Evolutionary conservation across 345 rosid genomes (phyloP), one percentile per base, ranked within the genome.

Genomic region (Hevea brasiliensis): DNA sequence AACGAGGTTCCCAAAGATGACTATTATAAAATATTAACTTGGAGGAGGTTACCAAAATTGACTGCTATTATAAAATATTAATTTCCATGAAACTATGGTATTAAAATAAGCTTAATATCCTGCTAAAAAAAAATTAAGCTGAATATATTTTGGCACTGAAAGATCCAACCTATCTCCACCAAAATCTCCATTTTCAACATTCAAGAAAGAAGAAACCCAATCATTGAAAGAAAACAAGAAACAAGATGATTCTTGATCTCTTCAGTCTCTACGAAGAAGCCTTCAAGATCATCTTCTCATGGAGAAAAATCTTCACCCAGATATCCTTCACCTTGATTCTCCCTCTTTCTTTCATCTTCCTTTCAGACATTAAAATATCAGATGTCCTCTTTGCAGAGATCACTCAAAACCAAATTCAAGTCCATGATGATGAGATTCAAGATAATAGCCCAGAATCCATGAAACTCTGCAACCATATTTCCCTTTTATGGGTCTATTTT

Each of bases 161-260:
- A n/a, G n/a, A n/a, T n/a, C n/a, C n/a, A n/a, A n/a, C n/a, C n/a
- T n/a, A n/a, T n/a, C n/a, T n/a, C n/a, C n/a, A n/a, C n/a, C n/a
- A n/a, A n/a, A n/a, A n/a, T n/a, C n/a, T n/a, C n/a, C n/a, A n/a
- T n/a, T n/a, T n/a, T n/a, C n/a, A n/a, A n/a, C n/a, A n/a, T n/a
- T n/a, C n/a, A n/a, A n/a, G n/a, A n/a, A 84, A 68, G 90, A 84
- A 66, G 88, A 83, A 75, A 75, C 83, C 81, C 90, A 87, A 54
- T 83, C n/a, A n/a, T n/a, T n/a, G n/a, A n/a, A n/a, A n/a, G n/a
- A n/a, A n/a, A n/a, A n/a, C n/a, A n/a, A n/a, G n/a, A n/a, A n/a
- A n/a, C n/a, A n/a, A n/a, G n/a, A n/a, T n/a, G n/a, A n/a, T 84
- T 65, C 78, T 87, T 0, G 86, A 85, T 14, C 12, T 84, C 26